Evolutionary conservation across 208 protist genomes (phyloP), one percentile per base, ranked within the genome.

Genomic region (Phytomonas sp.): DNA sequence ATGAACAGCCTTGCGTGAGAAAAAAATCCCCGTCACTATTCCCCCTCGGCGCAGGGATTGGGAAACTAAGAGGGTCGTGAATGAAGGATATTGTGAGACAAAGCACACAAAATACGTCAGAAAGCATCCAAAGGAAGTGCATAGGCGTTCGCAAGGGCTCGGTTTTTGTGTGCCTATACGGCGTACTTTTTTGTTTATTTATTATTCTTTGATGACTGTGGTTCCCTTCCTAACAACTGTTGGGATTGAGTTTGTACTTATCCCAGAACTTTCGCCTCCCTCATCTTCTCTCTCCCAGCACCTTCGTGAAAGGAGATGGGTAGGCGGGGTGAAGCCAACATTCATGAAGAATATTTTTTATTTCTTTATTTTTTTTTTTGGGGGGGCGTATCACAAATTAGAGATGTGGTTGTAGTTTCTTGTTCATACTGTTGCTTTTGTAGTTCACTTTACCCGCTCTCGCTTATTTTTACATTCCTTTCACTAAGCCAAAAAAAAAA

Each of bases 111-210:
- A 56, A 56, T 2, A 56, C 1, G 5, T 7, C 20, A 26, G 20
- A 26, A 17, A 56, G 46, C 20, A 56, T 56, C 9, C 46, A 26
- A 23, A 23, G 20, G 5, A 6, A 23, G 40, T 17, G 6, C 23
- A 56, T 56, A 56, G 46, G 20, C 20, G 23, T 56, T 56, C 5
- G 5, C 26, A 0, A 26, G 46, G 20, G 20, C 17, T 23, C 9
- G 17, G 0, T 26, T 56, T 56, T 26, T 26, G 23, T 68, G 9
- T 29, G n/a, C 60, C 11, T 66, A 59, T 76, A 28, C 65, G 8
- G 62, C 60, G 32, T 40, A 26, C 67, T 40, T 74, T 51, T 74
- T 67, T 62, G 28, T 36, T 59, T 74, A 60, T 74, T 67, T 67
- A 30, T 28, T 68, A 20, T 71, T 62, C 1, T 34, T 56, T 56